phyloP scores from a whole-genome alignment of 352 stramenopile genomes.

The Pythium dissimile region DNA sequence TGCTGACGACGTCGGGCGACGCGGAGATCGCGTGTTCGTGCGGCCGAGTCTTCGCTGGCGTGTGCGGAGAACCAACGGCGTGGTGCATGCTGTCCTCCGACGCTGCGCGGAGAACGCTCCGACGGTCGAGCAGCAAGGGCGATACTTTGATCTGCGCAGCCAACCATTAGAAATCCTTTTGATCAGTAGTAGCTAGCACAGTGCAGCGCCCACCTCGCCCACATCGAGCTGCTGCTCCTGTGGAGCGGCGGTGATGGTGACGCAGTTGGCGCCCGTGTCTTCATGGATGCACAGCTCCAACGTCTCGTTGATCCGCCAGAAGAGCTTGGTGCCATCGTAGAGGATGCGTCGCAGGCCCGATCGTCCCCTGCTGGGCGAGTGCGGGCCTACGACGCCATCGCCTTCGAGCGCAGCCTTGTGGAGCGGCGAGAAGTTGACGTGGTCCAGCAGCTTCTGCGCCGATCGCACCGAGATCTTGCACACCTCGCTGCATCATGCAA shows the following conservation, averaged over 20 bases:
- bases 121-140: slow-evolving; percentile 56
- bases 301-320: slow-evolving; percentile 86
- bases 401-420: slow-evolving; percentile 76
- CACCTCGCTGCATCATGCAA: slow-evolving; percentile 49
- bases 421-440: slow-evolving; percentile 87
- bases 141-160: slow-evolving; percentile 25
- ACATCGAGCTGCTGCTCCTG: slow-evolving; percentile 34
- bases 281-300: slow-evolving; percentile 84
- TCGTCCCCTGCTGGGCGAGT: slow-evolving; percentile 20
- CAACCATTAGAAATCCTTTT: neutral
- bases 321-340: slow-evolving; percentile 85
- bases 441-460: slow-evolving; percentile 83
- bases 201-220: slow-evolving; percentile 12
- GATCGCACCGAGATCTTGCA: slow-evolving; percentile 88
- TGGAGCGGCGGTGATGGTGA: slow-evolving; percentile 68
- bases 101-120: slow-evolving; percentile 38
- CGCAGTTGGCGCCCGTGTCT: slow-evolving; percentile 55
- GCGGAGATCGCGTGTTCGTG: neutral
- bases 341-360: slow-evolving; percentile 52
- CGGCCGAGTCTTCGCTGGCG: neutral
- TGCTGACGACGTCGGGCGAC: slow-evolving; percentile 40
- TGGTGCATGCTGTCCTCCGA: slow-evolving; percentile 24
- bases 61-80: neutral
- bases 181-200: neutral
- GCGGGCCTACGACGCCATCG: slow-evolving; percentile 15